These are phyloP conservation scores for Aspergillus biplanus DNA, from an alignment of 495 filamentous ascomycete genomes.

Conservation along the genomic window DNA sequence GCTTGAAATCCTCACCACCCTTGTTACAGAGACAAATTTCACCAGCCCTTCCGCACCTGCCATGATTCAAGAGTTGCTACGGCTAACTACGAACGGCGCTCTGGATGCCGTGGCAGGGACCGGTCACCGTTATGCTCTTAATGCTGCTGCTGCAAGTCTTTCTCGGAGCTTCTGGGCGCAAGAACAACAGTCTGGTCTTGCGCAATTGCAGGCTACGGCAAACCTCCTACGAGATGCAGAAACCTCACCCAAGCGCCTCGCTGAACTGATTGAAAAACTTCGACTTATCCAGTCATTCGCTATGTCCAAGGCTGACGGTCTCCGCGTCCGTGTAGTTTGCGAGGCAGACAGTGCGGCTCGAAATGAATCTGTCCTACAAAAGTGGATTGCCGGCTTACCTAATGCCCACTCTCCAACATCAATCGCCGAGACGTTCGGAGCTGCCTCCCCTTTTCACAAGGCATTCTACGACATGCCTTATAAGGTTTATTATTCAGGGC, in stretches of 20 bases:
- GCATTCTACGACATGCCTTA: conserved; percentile 94
- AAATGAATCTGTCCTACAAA: conserved; percentile 74
- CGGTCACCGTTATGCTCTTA: conserved; percentile 82
- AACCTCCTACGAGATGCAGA: conserved; percentile 59
- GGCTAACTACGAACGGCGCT: conserved; percentile 84
- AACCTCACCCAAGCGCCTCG: conserved; percentile 60
- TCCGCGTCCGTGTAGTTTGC: conserved; percentile 88
- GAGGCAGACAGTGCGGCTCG: conserved; percentile 65
- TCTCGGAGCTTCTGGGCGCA: conserved; percentile 67
- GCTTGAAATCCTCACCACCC: conserved; percentile 80
- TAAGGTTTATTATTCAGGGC: conserved; percentile 90
- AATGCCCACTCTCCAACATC: conserved; percentile 41
- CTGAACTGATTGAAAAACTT: conserved; percentile 80
- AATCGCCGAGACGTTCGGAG: conserved; percentile 33
- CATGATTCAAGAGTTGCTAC: conserved; percentile 83
- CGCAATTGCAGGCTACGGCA: conserved; percentile 86
- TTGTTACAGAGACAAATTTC: conserved; percentile 88
- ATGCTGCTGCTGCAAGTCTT: conserved; percentile 78
- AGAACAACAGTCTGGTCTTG: conserved; percentile 83
- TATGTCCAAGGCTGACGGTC: conserved; percentile 54
- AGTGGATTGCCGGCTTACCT: conserved; percentile 68
- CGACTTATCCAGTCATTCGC: conserved; percentile 84
- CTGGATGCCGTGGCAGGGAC: conserved; percentile 85
- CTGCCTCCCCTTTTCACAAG: conserved; percentile 53
- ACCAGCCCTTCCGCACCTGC: conserved; percentile 76